Evolutionary conservation across 805 yeast genomes (phyloP).

Genomic region (Cyberlindnera nakhonratchasimensis): DNA sequence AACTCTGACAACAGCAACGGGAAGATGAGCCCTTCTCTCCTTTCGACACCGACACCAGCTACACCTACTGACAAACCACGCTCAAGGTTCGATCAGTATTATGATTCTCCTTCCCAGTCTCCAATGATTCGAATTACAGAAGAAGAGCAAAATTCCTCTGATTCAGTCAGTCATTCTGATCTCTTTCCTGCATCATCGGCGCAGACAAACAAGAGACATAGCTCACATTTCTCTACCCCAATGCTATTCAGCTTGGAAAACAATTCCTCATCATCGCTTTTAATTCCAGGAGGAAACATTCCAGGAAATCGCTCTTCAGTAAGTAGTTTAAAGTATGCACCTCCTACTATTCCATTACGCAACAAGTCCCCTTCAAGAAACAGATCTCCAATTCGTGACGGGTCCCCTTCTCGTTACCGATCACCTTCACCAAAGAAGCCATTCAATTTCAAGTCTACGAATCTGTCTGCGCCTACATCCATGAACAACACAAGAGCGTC

Average conservation of each 20-base stretch:
- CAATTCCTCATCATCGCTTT: slow-evolving; percentile 23
- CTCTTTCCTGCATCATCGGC: slow-evolving; percentile 21
- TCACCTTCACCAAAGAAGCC: slow-evolving; percentile 39
- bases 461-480: slow-evolving; percentile 29
- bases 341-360: slow-evolving; percentile 27
- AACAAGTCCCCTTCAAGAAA: slow-evolving; percentile 28
- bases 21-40: neutral
- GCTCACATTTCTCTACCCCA: slow-evolving; percentile 16
- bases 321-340: slow-evolving; percentile 26
- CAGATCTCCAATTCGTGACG: slow-evolving; percentile 30
- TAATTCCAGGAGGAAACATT: slow-evolving; percentile 28
- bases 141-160: slow-evolving; percentile 11
- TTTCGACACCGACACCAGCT: slow-evolving; percentile 6
- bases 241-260: slow-evolving; percentile 16
- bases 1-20: neutral
- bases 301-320: slow-evolving; percentile 29
- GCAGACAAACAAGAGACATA: slow-evolving; percentile 16
- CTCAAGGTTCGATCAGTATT: slow-evolving; percentile 23
- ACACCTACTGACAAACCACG: slow-evolving; percentile 24
- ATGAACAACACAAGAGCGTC: slow-evolving; percentile 48
- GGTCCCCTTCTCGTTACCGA: slow-evolving; percentile 31
- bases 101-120: slow-evolving; percentile 21
- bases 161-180: slow-evolving; percentile 12
- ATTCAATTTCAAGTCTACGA: slow-evolving; percentile 63
- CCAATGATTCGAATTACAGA: slow-evolving; percentile 31